A percentile compares a stretch with the other conserved stretches of the same genome.
These are phyloP conservation scores for Balansia obtecta DNA, from an alignment of 2,329 filamentous ascomycete genomes.

Conservation along the genomic window DNA sequence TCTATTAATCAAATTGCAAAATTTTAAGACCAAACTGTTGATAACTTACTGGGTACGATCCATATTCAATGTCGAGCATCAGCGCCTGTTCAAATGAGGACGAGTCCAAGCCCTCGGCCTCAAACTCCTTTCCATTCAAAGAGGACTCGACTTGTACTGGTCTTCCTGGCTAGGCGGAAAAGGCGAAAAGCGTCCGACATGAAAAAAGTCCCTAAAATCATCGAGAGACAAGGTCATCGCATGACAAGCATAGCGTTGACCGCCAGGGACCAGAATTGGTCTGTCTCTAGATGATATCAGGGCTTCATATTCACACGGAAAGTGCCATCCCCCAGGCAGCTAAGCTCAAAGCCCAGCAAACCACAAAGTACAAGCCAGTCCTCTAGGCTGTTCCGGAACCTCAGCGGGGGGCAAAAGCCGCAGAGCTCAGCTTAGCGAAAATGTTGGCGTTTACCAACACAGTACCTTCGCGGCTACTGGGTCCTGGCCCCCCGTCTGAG, in stretches of 20 bases:
- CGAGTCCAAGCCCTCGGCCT: constrained; percentile 10
- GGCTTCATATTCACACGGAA: neutral
- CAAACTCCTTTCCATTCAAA: constrained; percentile 10
- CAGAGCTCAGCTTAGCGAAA: constrained; percentile 1
- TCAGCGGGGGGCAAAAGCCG: neutral
- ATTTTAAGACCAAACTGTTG: constrained; percentile 6
- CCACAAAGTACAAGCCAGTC: constrained; percentile 2
- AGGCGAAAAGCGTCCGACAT: neutral
- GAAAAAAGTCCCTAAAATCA: constrained; percentile 2
- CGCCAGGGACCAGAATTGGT: neutral
- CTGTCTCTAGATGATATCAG: constrained; percentile 1
- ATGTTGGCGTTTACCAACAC: neutral
- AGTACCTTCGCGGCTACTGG: neutral
- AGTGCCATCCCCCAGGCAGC: neutral
- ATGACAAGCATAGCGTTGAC: constrained; percentile 1
- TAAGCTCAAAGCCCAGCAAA: neutral
- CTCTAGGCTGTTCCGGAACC: neutral
- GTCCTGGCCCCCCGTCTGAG: neutral
- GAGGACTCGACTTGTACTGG: constrained; percentile 8
- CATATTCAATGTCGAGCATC: constrained; percentile 54
- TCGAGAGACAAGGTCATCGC: constrained; percentile 2
- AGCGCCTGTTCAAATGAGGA: constrained; percentile 24
- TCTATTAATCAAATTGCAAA: neutral
- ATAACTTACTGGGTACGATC: constrained; percentile 20
- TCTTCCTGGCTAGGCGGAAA: neutral